These are phyloP conservation scores for Sporobolomyces roseus DNA, from an alignment of 768 basidiomycete genomes.

Conservation along the genomic window DNA sequence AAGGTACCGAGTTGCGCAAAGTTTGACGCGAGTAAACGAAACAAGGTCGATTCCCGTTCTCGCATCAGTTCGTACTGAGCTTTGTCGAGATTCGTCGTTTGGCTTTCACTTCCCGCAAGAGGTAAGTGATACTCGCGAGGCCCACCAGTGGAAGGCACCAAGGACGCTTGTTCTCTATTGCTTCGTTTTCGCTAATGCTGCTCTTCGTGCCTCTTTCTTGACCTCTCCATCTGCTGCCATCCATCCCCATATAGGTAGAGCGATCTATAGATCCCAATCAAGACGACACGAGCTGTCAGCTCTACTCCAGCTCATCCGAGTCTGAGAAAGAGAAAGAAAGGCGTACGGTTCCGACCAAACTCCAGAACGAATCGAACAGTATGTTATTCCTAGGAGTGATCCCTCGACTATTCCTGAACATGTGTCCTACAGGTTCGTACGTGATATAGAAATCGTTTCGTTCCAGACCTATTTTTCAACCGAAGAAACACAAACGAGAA, in stretches of 20 bases:
- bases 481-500: neutral
- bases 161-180: too few species aligned
- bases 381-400: constrained; percentile 60
- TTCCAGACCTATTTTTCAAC: constrained; percentile 57
- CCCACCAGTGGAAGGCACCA: too few species aligned
- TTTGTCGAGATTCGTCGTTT: too few species aligned
- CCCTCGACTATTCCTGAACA: constrained; percentile 69
- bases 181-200: neutral
- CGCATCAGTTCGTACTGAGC: too few species aligned
- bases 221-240: constrained; percentile 37
- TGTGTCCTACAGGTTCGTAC: constrained; percentile 61
- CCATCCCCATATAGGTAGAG: constrained; percentile 42
- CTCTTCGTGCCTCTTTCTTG: constrained; percentile 12
- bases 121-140: too few species aligned
- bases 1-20: too few species aligned
- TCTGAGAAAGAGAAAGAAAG: neutral
- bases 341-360: constrained; percentile 12
- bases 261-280: constrained; percentile 22
- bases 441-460: constrained; percentile 71
- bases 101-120: too few species aligned
- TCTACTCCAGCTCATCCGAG: too few species aligned
- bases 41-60: too few species aligned
- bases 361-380: constrained; percentile 55
- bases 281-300: too few species aligned
- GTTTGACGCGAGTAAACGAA: too few species aligned